These are phyloP conservation scores for Phalaenopsis aphrodite DNA, from an alignment of 106 monocot genomes.

Conservation along the genomic window DNA sequence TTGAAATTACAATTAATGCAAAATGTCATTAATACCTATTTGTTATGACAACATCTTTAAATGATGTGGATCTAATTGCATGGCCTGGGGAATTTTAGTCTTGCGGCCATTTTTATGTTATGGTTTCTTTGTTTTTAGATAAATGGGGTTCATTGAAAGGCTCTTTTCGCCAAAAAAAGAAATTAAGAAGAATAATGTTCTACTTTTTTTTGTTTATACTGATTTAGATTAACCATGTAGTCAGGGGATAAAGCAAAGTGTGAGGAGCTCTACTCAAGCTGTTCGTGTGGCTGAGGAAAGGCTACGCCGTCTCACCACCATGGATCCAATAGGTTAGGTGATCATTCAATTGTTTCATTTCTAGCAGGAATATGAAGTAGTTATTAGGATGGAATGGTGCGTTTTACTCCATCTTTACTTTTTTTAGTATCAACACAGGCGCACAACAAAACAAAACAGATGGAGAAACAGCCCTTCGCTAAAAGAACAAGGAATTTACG, in stretches of 20 bases:
- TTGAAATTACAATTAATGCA: no score
- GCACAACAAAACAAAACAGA: slow-evolving; percentile 14
- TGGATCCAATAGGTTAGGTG: slow-evolving; percentile 43
- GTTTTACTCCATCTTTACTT: slow-evolving; percentile 34
- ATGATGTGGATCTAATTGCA: no score
- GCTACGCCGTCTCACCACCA: slow-evolving; percentile 38
- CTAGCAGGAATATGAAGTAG: background rate
- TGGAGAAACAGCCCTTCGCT: slow-evolving; percentile 32
- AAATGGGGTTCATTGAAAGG: background rate
- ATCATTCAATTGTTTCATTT: background rate
- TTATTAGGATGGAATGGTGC: slow-evolving; percentile 1
- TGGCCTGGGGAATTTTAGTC: no score
- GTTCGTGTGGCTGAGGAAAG: slow-evolving; percentile 57
- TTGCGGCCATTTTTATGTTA: no score
- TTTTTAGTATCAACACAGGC: slow-evolving; percentile 46
- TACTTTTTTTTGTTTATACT: background rate
- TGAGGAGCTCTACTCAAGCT: slow-evolving; percentile 64
- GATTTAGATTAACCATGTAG: slow-evolving; percentile 23
- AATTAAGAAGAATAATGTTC: background rate
- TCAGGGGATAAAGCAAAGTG: slow-evolving; percentile 62
- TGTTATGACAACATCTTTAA: no score
- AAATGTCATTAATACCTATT: no score
- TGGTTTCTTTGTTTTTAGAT: no score
- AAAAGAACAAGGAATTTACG: slow-evolving; percentile 44
- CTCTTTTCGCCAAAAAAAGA: background rate